phyloP scores from a whole-genome alignment of 2,329 filamentous ascomycete genomes.

The Meredithiella fracta region DNA sequence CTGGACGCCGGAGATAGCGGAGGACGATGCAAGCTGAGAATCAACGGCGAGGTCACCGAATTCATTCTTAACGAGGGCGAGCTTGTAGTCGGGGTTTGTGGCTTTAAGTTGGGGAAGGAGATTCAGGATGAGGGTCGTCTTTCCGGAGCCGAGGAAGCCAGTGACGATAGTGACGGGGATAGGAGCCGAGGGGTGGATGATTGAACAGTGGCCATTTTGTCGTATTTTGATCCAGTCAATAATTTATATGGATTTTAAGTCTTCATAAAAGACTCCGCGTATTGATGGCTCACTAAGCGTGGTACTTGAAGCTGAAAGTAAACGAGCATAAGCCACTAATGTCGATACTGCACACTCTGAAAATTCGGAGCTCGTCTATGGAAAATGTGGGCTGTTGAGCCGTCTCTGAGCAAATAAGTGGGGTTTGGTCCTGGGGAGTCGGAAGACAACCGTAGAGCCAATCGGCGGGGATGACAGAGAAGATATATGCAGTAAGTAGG shows the following conservation, averaged over 20 bases:
- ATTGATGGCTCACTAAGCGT: too few relatives aligned
- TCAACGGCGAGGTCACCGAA: conserved; percentile 92
- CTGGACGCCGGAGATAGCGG: conserved; percentile 72
- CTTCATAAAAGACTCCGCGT: too few relatives aligned
- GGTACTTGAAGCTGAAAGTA: background rate
- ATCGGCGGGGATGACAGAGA: background rate
- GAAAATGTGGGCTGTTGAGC: background rate
- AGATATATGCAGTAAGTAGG: background rate
- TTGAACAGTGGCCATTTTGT: background rate
- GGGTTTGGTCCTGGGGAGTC: conserved; percentile 6
- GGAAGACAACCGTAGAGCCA: conserved; percentile 1
- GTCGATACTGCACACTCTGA: background rate
- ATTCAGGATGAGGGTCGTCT: conserved; percentile 90
- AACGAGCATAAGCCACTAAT: background rate
- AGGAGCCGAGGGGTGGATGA: conserved; percentile 22
- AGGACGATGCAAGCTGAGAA: conserved; percentile 70
- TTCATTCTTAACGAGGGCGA: conserved; percentile 94
- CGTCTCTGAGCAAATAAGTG: background rate
- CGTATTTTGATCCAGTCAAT: too few relatives aligned
- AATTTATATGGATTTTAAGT: too few relatives aligned
- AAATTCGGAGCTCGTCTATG: background rate
- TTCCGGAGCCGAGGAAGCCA: conserved; percentile 88
- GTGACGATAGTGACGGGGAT: conserved; percentile 91
- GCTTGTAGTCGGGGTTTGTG: conserved; percentile 57
- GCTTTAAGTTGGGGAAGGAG: conserved; percentile 76